A percentile compares a stretch with the other conserved stretches of the same genome.
phyloP scores from a whole-genome alignment of 306 rosid species.

The Coriaria nepalensis region DNA sequence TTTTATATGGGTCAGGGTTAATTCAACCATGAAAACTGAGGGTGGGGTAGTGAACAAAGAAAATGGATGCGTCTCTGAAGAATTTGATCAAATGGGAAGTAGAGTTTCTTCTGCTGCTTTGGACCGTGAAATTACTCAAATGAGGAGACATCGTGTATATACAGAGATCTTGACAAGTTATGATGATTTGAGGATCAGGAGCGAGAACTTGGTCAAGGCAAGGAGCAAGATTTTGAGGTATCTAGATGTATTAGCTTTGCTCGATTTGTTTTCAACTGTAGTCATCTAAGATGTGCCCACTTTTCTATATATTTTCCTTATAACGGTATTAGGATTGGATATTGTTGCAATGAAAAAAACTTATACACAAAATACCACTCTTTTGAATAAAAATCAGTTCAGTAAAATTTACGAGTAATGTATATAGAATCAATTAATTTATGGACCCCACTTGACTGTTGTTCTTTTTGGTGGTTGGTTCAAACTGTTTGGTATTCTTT shows the following conservation, averaged over 20 bases:
- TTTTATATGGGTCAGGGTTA: conserved; percentile 31
- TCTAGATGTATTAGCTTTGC: conserved; percentile 7
- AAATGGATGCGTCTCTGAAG: conserved; percentile 10
- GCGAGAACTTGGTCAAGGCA: conserved; percentile 31
- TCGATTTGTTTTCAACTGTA: not conserved
- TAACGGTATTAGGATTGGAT: too few species aligned
- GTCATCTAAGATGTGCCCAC: too few species aligned
- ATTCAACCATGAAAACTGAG: conserved; percentile 22
- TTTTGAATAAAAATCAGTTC: too few species aligned
- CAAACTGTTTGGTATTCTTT: too few species aligned
- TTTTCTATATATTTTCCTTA: too few species aligned
- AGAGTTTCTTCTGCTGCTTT: conserved; percentile 16
- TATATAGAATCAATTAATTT: too few species aligned
- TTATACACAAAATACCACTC: too few species aligned
- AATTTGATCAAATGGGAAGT: conserved; percentile 12
- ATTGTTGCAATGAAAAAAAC: too few species aligned
- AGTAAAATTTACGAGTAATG: too few species aligned
- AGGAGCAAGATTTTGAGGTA: conserved; percentile 58
- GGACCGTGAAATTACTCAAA: conserved; percentile 23
- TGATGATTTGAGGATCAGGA: conserved; percentile 25
- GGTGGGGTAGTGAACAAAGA: conserved; percentile 12
- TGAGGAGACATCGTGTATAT: conserved; percentile 19
- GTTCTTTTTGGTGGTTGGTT: too few species aligned
- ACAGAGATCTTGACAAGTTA: conserved; percentile 33
- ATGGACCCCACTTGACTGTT: too few species aligned